These are phyloP conservation scores for Trichaptum fuscoviolaceum DNA, from an alignment of 768 basidiomycete genomes.

Conservation along the genomic window DNA sequence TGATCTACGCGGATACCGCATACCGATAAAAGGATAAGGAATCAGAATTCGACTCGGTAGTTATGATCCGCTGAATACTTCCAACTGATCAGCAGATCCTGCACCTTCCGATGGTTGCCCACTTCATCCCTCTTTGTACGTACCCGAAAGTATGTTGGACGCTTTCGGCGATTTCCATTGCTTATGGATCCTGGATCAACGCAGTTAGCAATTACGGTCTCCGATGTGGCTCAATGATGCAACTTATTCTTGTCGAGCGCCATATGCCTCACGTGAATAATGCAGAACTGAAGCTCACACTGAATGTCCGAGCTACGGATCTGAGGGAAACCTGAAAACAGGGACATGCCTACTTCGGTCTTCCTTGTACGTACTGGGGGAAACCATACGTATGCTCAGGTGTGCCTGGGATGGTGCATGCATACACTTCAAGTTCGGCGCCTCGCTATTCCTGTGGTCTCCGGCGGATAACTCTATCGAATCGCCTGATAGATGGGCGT, in stretches of 20 bases:
- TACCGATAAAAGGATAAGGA: background rate
- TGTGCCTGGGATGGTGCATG: background rate
- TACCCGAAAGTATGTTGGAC: background rate
- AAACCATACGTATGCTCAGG: background rate
- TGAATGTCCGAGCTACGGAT: background rate
- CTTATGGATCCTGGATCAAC: background rate
- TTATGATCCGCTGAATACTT: background rate
- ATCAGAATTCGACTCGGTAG: background rate
- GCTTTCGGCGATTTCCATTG: background rate
- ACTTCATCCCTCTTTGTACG: background rate
- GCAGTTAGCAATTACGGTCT: background rate
- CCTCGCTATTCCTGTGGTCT: slow-evolving; percentile 1
- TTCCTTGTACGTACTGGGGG: background rate
- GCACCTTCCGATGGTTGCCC: background rate
- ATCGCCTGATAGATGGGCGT: background rate
- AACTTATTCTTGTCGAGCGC: background rate
- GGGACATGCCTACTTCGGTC: background rate
- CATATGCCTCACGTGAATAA: background rate
- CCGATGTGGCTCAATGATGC: background rate
- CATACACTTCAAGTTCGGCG: background rate
- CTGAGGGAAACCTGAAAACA: background rate
- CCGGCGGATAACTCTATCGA: slow-evolving; percentile 1
- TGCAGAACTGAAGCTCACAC: background rate
- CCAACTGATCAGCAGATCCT: background rate
- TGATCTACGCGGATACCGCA: background rate